Conservation (phyloP, 2,329 filamentous ascomycete genomes). For the Ceratocystis destructans region DNA sequence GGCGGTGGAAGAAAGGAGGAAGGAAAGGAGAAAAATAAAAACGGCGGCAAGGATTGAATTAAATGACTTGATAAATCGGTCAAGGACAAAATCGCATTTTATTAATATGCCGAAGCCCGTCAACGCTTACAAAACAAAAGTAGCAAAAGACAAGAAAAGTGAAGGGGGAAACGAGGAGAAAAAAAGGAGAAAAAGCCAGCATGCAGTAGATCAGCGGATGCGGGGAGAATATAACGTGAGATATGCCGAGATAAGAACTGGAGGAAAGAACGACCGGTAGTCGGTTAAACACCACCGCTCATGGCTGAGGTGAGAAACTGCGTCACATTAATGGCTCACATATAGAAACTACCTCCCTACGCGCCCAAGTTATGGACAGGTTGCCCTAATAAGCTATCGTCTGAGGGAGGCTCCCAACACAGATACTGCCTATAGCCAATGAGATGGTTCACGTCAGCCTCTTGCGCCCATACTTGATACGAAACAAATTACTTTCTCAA, state of each 20-base stretch:
- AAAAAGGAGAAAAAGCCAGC: background rate
- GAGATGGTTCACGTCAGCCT: too few relatives aligned
- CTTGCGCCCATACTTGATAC: too few relatives aligned
- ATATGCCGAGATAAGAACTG: background rate
- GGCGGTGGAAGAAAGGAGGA: background rate
- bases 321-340: too few relatives aligned
- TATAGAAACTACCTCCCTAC: too few relatives aligned
- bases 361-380: too few relatives aligned
- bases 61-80: background rate
- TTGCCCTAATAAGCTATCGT: too few relatives aligned
- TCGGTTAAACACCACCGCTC: too few relatives aligned
- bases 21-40: background rate
- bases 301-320: too few relatives aligned
- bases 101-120: background rate
- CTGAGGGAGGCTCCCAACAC: too few relatives aligned
- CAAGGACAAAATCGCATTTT: background rate
- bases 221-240: background rate
- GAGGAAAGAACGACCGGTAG: too few relatives aligned
- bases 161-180: background rate
- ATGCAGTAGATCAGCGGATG: background rate
- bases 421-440: too few relatives aligned
- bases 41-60: background rate
- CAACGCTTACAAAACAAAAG: background rate
- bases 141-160: background rate
- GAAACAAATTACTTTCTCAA: too few relatives aligned